These are phyloP conservation scores for Suaeda aralocaspica DNA, from an alignment of 148 eudicot genomes.

Conservation along the genomic window DNA sequence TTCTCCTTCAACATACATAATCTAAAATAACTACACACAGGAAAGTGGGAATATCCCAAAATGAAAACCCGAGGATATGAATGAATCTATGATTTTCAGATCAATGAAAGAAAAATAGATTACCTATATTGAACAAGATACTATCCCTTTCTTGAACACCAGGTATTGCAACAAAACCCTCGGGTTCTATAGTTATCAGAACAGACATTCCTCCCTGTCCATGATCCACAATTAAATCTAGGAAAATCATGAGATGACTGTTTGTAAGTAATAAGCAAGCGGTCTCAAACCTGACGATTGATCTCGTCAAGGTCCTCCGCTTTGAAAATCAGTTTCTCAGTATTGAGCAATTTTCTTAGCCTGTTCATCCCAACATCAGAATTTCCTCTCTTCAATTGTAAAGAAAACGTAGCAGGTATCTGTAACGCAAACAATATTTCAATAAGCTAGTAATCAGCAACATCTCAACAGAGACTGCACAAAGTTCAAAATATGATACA, in stretches of 20 bases:
- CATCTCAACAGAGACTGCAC: neutral
- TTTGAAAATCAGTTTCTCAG: slow-evolving; percentile 80
- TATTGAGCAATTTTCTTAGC: slow-evolving; percentile 69
- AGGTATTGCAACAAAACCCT: slow-evolving; percentile 77
- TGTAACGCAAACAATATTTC: slow-evolving; percentile 25
- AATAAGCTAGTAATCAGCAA: slow-evolving; percentile 9
- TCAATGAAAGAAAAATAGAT: neutral
- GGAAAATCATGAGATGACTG: slow-evolving; percentile 7
- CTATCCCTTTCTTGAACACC: slow-evolving; percentile 59
- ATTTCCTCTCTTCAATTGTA: slow-evolving; percentile 48
- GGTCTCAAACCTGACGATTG: slow-evolving; percentile 42
- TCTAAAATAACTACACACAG: no score
- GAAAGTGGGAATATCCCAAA: neutral
- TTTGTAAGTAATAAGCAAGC: neutral
- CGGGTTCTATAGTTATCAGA: slow-evolving; percentile 73
- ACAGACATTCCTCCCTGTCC: slow-evolving; percentile 52
- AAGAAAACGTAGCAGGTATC: slow-evolving; percentile 76
- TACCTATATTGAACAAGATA: slow-evolving; percentile 79
- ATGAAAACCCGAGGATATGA: neutral
- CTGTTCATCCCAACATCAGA: slow-evolving; percentile 43
- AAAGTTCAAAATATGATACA: neutral
- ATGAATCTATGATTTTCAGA: neutral
- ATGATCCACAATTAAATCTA: slow-evolving; percentile 10
- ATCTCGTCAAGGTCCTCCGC: slow-evolving; percentile 39
- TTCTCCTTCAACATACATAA: no score